Evolutionary conservation across 2,329 filamentous ascomycete species (phyloP).

Genomic region (Madurella mycetomatis): DNA sequence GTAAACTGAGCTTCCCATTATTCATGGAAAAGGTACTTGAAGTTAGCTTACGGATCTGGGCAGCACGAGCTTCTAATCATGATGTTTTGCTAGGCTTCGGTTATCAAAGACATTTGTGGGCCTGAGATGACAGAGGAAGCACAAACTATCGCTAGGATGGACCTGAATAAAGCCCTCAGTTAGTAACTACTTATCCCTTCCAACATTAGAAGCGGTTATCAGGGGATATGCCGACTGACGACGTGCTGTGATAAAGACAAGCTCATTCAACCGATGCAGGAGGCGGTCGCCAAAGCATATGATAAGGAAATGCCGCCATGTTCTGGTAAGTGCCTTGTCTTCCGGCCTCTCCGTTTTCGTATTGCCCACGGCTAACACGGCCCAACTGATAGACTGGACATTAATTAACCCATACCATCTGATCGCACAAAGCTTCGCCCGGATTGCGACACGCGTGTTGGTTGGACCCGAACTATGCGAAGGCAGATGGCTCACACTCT

Average conservation of each 20-base stretch:
- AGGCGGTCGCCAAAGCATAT: background rate
- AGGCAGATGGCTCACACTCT: background rate
- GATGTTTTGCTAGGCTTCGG: too few relatives aligned
- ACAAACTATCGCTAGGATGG: background rate
- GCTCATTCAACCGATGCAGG: background rate
- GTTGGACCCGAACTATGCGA: background rate
- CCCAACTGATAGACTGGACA: background rate
- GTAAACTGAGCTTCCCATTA: too few relatives aligned
- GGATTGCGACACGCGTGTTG: background rate
- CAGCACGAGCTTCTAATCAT: too few relatives aligned
- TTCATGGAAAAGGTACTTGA: too few relatives aligned
- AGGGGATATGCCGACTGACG: background rate
- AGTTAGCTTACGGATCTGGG: too few relatives aligned
- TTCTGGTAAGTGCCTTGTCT: background rate
- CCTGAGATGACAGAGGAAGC: too few relatives aligned
- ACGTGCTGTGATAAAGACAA: background rate
- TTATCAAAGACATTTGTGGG: too few relatives aligned
- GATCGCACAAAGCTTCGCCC: background rate
- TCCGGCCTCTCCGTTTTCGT: background rate
- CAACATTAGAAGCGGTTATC: background rate
- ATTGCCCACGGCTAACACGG: background rate
- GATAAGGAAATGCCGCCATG: background rate
- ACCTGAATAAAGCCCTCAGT: constrained; percentile 2
- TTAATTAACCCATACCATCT: background rate
- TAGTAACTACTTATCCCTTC: background rate